Conservation (phyloP, 2,329 filamentous ascomycete species). For the Ceratocystis cacaofunesta region DNA sequence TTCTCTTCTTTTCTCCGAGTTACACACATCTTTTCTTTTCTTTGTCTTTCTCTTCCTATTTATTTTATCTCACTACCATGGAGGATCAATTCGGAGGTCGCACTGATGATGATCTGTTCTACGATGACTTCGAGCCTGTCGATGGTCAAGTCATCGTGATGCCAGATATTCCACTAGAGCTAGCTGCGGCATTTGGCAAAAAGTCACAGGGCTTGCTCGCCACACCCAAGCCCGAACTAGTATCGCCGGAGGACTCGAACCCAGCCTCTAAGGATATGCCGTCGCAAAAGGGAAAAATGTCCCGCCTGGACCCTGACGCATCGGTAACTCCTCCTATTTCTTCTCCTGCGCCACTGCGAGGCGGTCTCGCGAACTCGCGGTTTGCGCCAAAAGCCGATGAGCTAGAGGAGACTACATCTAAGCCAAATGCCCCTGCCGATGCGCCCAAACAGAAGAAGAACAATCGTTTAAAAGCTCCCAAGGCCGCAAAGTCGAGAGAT, state of each 20-base stretch:
- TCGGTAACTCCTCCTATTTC: slow-evolving; percentile 12
- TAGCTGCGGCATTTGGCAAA: slow-evolving; percentile 10
- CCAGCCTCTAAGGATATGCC: background rate
- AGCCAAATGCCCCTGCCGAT: slow-evolving; percentile 16
- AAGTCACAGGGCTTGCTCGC: background rate
- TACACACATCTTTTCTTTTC: background rate
- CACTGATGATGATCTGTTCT: slow-evolving; percentile 48
- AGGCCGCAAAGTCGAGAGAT: slow-evolving; percentile 3
- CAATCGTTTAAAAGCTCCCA: slow-evolving; percentile 9
- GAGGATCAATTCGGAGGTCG: slow-evolving; percentile 47
- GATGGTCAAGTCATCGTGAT: slow-evolving; percentile 22
- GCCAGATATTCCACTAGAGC: slow-evolving; percentile 17
- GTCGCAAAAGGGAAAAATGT: background rate
- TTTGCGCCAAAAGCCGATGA: slow-evolving; percentile 16
- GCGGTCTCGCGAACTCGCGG: slow-evolving; percentile 12
- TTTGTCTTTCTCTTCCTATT: background rate
- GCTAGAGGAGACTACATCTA: slow-evolving; percentile 11
- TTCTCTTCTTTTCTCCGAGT: background rate
- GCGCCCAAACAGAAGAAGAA: slow-evolving; percentile 13
- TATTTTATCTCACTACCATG: slow-evolving; percentile 26
- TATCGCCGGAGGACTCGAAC: background rate
- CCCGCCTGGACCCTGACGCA: background rate
- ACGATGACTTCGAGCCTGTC: slow-evolving; percentile 46
- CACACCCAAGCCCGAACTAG: background rate
- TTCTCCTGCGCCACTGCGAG: slow-evolving; percentile 3